Evolutionary conservation across 345 rosid species (phyloP).

Genomic region (Tarenaya hassleriana): DNA sequence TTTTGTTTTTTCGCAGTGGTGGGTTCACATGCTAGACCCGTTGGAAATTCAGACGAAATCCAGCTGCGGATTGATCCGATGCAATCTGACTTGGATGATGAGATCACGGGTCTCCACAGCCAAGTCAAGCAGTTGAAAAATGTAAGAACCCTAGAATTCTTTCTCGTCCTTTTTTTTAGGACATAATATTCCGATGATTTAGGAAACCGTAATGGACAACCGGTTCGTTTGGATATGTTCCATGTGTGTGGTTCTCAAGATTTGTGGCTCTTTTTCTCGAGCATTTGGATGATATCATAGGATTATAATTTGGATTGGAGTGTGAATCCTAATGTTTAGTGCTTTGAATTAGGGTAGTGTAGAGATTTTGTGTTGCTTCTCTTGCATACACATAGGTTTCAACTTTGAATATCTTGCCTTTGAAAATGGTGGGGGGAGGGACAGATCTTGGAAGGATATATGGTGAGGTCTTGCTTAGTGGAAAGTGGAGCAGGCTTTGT

Average conservation of each 20-base stretch:
- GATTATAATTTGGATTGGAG: background rate
- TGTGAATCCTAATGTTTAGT: no score
- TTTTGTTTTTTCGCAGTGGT: constrained; percentile 36
- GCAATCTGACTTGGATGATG: constrained; percentile 74
- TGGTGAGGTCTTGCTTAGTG: constrained; percentile 23
- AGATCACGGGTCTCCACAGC: constrained; percentile 69
- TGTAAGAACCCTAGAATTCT: constrained; percentile 23
- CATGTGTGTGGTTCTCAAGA: background rate
- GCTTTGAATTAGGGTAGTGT: no score
- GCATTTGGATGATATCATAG: constrained; percentile 4
- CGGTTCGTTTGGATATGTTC: no score
- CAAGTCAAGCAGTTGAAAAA: constrained; percentile 74
- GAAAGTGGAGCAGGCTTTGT: constrained; percentile 29
- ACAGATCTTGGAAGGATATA: constrained; percentile 29
- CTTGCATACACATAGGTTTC: no score
- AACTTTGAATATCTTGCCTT: no score
- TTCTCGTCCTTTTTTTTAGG: background rate
- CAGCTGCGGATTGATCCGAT: constrained; percentile 89
- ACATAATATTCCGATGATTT: background rate
- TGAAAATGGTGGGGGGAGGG: constrained; percentile 8
- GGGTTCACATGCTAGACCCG: constrained; percentile 77
- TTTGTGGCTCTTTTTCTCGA: background rate
- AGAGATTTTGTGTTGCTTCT: no score
- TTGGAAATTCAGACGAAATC: constrained; percentile 63
- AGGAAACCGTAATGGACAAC: no score